phyloP scores from a whole-genome alignment of 352 stramenopile genomes.

The Phytophthora cryptogea region DNA sequence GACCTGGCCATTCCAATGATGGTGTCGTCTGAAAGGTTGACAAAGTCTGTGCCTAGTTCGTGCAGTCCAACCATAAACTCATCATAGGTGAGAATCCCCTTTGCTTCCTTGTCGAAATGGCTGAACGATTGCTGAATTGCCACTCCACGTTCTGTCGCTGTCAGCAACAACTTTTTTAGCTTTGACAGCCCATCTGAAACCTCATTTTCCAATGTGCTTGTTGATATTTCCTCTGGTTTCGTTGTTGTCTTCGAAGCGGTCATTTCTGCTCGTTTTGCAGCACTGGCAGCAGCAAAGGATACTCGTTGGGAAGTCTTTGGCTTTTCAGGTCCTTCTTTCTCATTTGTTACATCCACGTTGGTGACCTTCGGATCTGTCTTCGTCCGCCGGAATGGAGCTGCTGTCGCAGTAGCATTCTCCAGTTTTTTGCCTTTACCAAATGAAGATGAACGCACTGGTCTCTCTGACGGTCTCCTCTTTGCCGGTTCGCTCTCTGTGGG shows the following conservation, averaged over 20 bases:
- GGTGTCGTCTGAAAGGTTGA: constrained; percentile 34
- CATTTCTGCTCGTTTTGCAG: constrained; percentile 27
- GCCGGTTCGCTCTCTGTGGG: neutral
- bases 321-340: constrained; percentile 4
- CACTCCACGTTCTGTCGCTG: constrained; percentile 51
- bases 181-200: constrained; percentile 33
- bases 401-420: neutral
- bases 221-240: neutral
- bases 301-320: constrained; percentile 10
- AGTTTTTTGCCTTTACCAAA: constrained; percentile 25
- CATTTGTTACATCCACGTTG: neutral
- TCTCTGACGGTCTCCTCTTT: constrained; percentile 9
- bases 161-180: constrained; percentile 53
- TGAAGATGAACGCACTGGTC: constrained; percentile 19
- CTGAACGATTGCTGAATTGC: constrained; percentile 57
- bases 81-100: constrained; percentile 52
- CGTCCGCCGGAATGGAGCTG: constrained; percentile 23
- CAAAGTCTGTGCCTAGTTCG: constrained; percentile 47
- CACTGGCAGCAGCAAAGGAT: constrained; percentile 40
- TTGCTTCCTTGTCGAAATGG: constrained; percentile 82
- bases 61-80: constrained; percentile 57
- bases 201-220: constrained; percentile 2
- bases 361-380: constrained; percentile 32
- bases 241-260: constrained; percentile 1
- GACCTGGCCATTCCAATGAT: constrained; percentile 39